Evolutionary conservation across 306 rosid species (phyloP), one percentile per base, ranked within the genome.

Genomic region (Biancaea sappan): DNA sequence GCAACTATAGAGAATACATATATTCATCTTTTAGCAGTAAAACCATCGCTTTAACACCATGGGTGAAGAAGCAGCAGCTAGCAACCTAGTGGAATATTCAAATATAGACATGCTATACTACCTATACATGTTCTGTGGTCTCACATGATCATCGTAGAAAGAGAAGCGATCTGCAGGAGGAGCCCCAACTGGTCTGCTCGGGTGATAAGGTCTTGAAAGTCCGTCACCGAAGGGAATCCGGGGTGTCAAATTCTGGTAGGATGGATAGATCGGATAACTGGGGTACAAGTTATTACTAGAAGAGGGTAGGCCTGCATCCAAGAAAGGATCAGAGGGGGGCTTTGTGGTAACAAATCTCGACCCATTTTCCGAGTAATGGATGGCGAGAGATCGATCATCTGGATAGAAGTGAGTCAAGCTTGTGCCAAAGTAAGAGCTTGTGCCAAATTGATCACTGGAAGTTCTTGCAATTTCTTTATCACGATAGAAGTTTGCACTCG

Each of bases 91-190:
- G 71, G 37, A 67, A 24, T 28, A n/a, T n/a, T n/a, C n/a, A n/a
- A n/a, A n/a, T 63, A 78, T 48, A 51, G 6, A 25, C 51, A 6
- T 47, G 70, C 56, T 77, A 65, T 38, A 11, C 81, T 80, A 84
- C 56, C 85, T 84, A 75, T 88, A 88, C 92, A 83, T 77, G 82
- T 80, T 77, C n/a, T n/a, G n/a, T 63, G 82, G 85, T 76, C 87
- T 82, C 72, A 57, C 66, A 46, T 71, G 90, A 77, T 84, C 89
- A 40, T 80, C 80, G 25, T 84, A 66, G 41, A 62, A 89, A 38
- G 92, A 74, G 72, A 76, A 77, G 28, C 60, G 69, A 77, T 79
- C 73, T 4, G 86, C 67, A 10, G 81, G 86, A 41, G 89, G 88
- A 61, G 37, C 41, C 69, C 81, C 90, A 37, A 46, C 76, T 8